Evolutionary conservation across 495 filamentous ascomycete species (phyloP).

Genomic region (Penicillium canescens): DNA sequence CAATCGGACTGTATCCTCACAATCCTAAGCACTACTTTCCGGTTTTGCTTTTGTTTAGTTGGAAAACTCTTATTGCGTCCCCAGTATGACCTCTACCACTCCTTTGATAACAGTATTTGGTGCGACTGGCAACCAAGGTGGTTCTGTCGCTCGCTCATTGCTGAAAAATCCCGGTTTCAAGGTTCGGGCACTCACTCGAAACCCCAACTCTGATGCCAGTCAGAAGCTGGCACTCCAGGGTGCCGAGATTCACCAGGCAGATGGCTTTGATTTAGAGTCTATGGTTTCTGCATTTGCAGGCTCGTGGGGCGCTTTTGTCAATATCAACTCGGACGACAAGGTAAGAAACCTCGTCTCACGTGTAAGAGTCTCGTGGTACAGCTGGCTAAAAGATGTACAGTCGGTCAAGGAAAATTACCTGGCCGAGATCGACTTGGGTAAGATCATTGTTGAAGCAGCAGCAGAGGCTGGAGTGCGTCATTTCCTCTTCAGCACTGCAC

Average conservation of each 20-base stretch:
- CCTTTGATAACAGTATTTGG: conserved; percentile 1
- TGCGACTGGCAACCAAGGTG: conserved; percentile 43
- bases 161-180: conserved; percentile 31
- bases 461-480: conserved; percentile 23
- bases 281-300: conserved; percentile 24
- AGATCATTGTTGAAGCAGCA: conserved; percentile 26
- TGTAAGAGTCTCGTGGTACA: too few species aligned
- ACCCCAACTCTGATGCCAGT: conserved; percentile 38
- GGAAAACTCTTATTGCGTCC: too few species aligned
- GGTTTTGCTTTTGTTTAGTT: too few species aligned
- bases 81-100: too few species aligned
- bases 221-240: conserved; percentile 37
- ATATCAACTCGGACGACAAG: conserved; percentile 34
- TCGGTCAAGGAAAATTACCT: background rate
- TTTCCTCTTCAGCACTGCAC: conserved; percentile 26
- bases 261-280: conserved; percentile 34
- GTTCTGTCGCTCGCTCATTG: conserved; percentile 38
- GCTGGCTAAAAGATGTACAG: too few species aligned
- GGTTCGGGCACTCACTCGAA: conserved; percentile 41
- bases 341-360: conserved; percentile 6
- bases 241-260: conserved; percentile 46
- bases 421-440: conserved; percentile 30
- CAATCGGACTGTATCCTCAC: too few species aligned
- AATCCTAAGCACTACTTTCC: too few species aligned
- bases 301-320: conserved; percentile 32